These are phyloP conservation scores for Suhomyces wounanorum DNA, from an alignment of 1,139 yeast genomes.

Conservation along the genomic window DNA sequence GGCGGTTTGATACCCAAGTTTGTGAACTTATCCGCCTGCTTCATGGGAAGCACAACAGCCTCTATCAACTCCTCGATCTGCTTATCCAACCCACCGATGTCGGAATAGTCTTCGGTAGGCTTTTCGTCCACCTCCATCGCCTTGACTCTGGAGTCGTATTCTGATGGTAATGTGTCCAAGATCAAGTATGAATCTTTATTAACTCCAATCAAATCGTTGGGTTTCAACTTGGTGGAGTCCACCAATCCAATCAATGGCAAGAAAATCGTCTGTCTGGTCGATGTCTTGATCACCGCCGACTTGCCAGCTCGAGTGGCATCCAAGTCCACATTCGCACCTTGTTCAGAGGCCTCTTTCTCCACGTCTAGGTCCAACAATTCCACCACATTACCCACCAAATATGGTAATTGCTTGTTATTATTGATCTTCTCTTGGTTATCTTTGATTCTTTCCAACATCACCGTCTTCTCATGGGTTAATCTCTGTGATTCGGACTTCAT, in stretches of 20 bases:
- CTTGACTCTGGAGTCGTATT: conserved; percentile 94
- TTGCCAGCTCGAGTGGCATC: conserved; percentile 94
- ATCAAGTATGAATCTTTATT: conserved; percentile 95
- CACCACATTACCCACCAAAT: conserved; percentile 95
- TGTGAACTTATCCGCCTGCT: conserved; percentile 94
- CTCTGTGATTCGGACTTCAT: conserved; percentile 93
- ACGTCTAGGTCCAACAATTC: conserved; percentile 88
- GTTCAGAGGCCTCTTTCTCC: conserved; percentile 83
- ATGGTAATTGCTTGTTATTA: conserved; percentile 93
- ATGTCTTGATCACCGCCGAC: conserved; percentile 96
- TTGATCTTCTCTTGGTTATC: conserved; percentile 96
- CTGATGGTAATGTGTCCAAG: conserved; percentile 93
- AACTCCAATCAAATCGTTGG: conserved; percentile 96
- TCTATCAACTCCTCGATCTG: conserved; percentile 97
- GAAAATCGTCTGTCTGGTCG: conserved; percentile 96
- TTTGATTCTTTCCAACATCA: conserved; percentile 91
- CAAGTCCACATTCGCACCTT: conserved; percentile 93
- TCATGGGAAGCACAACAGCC: conserved; percentile 98
- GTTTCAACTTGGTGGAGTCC: conserved; percentile 83
- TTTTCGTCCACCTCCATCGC: conserved; percentile 99
- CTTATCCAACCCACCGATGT: conserved; percentile 96
- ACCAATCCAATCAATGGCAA: conserved; percentile 95
- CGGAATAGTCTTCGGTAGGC: conserved; percentile 95
- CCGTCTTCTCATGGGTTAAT: conserved; percentile 86
- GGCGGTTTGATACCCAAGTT: conserved; percentile 94